Base-by-base conservation (phyloP, 2,329 filamentous ascomycete species). In the Trichoderma breve region DNA sequence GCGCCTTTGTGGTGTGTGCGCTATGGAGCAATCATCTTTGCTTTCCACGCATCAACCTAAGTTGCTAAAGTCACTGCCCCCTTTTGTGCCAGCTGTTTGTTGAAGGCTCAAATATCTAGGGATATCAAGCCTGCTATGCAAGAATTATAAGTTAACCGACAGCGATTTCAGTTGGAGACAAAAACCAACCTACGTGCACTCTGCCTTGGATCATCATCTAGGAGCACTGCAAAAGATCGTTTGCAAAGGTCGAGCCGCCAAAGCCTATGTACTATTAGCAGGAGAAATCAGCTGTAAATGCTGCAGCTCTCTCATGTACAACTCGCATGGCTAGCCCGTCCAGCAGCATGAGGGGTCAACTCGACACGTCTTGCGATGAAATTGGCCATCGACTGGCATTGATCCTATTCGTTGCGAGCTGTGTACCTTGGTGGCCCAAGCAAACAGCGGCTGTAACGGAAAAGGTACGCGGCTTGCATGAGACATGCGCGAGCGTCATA, bases 381-480 rank as follows among this genome's bases (percentile, higher is more conserved):
- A 36, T 30, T 34, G 12, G 11, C 58, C 43, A 39, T 55, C 18
- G 55, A 43, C 51, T 51, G 47, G 60, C 36, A 43, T n/a, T 7
- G 26, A 32, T 64, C 68, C 60, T 60, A 64, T 57, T 43, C 51
- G 47, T 15, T 24, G 21, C 68, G n/a, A 55, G 24, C 43, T 24
- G 58, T 64, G 53, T 47, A 43, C 58, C 57, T 39, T 18, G 60
- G 60, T 36, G 21, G 21, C n/a, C 60, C 12, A 62, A 55, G 60
- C 32, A 21, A 60, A 36, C 28, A 60, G 57, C 67, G 39, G 67
- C 60, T 53, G 32, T 53, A 21, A 70, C 67, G 57, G 55, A 62
- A 62, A 61, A 62, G 67, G 57, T 70, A 71, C 61, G 68, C 47
- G 58, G 60, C 47, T 57, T 53, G 60, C 58, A 64, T 71, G 68